phyloP scores from a whole-genome alignment of 1,284 basidiomycete genomes.

The Ustilago trichophora region DNA sequence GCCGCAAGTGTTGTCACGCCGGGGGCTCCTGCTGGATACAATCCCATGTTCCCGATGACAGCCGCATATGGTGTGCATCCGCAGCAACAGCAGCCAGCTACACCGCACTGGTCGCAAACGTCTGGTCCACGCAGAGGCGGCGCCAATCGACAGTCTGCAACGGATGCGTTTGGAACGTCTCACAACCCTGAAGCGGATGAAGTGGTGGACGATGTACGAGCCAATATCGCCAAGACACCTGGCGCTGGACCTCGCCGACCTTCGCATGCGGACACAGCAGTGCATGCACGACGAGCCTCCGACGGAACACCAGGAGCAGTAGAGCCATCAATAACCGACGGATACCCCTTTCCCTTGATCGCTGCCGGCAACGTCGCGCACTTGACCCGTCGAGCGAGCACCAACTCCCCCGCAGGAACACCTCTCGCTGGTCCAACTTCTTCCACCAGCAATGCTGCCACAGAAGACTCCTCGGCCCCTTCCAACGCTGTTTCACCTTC shows the following conservation, averaged over 20 bases:
- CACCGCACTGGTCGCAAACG: slow-evolving; percentile 58
- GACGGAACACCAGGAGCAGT: slow-evolving; percentile 31
- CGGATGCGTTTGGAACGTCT: neutral
- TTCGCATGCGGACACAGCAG: slow-evolving; percentile 15
- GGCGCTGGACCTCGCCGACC: slow-evolving; percentile 36
- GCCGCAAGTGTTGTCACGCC: too few relatives aligned
- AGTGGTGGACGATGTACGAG: slow-evolving; percentile 7
- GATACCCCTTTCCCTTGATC: slow-evolving; percentile 54
- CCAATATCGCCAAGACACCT: slow-evolving; percentile 33
- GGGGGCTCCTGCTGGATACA: too few relatives aligned
- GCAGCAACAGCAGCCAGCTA: slow-evolving; percentile 37
- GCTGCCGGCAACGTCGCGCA: slow-evolving; percentile 21
- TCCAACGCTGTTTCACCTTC: too few relatives aligned
- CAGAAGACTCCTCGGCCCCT: too few relatives aligned
- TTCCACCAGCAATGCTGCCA: too few relatives aligned
- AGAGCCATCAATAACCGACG: slow-evolving; percentile 30
- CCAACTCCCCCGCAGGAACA: slow-evolving; percentile 39
- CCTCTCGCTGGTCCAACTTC: slow-evolving; percentile 36
- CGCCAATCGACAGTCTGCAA: slow-evolving; percentile 6
- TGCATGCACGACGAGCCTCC: slow-evolving; percentile 14
- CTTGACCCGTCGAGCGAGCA: slow-evolving; percentile 40
- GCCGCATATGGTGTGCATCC: neutral
- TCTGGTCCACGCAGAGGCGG: slow-evolving; percentile 19
- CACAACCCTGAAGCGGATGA: slow-evolving; percentile 26
- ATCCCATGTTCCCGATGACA: slow-evolving; percentile 52